Evolutionary conservation across 2,329 filamentous ascomycete genomes (phyloP), one percentile per base, ranked within the genome.

Genomic region (Escovopsis sp.): DNA sequence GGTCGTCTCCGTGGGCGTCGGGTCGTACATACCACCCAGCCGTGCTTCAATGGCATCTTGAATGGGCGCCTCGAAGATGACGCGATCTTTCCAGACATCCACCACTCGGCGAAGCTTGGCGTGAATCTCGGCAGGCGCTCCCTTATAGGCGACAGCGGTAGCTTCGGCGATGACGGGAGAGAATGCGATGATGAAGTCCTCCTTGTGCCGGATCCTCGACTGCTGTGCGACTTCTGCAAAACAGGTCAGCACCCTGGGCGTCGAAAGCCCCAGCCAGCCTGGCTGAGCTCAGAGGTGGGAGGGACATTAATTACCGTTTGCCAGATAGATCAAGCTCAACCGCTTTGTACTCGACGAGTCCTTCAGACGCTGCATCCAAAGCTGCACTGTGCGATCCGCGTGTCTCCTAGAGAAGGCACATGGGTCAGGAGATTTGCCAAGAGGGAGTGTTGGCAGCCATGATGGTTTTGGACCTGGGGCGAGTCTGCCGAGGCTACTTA

Each of bases 91-190:
- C 91, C 91, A 98, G 15, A 98, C 91, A 55, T 96, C 89, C 3
- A 96, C 77, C 1, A 96, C 89, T 30, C 91, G 76, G 47, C 82
- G 75, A 33, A 98, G 69, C 59, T 95, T 95, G 45, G 76, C 74
- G 59, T 96, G 91, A 26, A 94, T 77, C 41, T 98, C 89, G 33
- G 78, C 73, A 7, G 85, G 78, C 2, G 87, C 81, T 47, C 87
- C 86, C 61, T 89, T 94, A 61, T 96, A 98, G 34, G 91, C 89
- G n/a, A 76, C 70, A 12, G 85, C 73, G 9, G 83, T 82, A n/a
- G 87, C 89, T 60, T 98, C 91, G 18, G 85, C 85, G 48, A 98
- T 84, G 51, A 94, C 74, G 4, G 91, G 88, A 38, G 89, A 82
- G 61, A 94, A 96, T 7, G 91, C 89, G 47, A 82, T 73, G 12